phyloP scores from a whole-genome alignment of 176 grass and related monocot species.

The Hordeum marinum region DNA sequence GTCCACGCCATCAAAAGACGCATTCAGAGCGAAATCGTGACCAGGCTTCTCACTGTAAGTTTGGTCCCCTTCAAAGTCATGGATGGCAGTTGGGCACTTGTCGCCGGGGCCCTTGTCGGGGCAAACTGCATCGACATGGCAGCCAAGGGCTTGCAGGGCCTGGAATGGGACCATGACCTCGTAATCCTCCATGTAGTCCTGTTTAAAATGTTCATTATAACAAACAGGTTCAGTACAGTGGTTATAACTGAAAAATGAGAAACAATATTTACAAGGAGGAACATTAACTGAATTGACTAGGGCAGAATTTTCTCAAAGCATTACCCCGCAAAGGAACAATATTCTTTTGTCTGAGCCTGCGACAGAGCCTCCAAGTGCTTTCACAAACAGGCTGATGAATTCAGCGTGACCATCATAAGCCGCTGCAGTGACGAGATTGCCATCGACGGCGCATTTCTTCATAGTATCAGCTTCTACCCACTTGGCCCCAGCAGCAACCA shows the following conservation, averaged over 20 bases:
- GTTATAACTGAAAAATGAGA: neutral
- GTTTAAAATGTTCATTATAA: neutral
- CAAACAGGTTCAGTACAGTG: neutral
- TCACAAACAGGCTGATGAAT: conserved; percentile 75
- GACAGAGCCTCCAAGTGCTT: conserved; percentile 79
- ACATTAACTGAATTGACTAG: neutral
- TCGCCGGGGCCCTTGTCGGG: conserved; percentile 64
- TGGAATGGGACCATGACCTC: conserved; percentile 98
- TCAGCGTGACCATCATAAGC: conserved; percentile 74
- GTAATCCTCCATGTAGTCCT: conserved; percentile 99
- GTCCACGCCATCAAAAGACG: conserved; percentile 58
- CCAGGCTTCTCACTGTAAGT: conserved; percentile 97
- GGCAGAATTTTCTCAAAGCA: neutral
- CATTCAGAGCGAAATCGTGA: conserved; percentile 79
- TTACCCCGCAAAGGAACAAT: conserved; percentile 95
- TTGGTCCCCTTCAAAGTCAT: conserved; percentile 96
- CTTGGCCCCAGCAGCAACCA: conserved; percentile 76
- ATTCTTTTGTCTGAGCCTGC: conserved; percentile 72
- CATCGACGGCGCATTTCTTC: conserved; percentile 54
- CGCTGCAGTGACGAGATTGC: conserved; percentile 61
- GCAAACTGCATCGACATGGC: conserved; percentile 73
- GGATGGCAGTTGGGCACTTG: conserved; percentile 82
- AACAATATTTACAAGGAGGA: neutral
- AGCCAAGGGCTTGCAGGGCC: conserved; percentile 89
- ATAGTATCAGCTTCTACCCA: conserved; percentile 78